Evolutionary conservation across 2,329 filamentous ascomycete species (phyloP).

Genomic region (Sclerotinia subarctica): DNA sequence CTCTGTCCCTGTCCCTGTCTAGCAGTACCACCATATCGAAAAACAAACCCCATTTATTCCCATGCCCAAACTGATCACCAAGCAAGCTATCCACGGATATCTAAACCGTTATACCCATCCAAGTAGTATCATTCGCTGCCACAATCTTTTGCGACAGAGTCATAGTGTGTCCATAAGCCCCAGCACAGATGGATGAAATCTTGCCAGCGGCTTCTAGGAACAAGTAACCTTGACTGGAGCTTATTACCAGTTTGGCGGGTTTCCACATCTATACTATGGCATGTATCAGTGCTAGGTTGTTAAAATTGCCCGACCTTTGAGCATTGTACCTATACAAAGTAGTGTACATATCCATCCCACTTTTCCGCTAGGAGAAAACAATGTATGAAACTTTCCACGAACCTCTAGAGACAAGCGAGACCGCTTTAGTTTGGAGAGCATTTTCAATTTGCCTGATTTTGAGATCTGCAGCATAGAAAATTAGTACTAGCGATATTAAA

Average conservation of each 20-base stretch:
- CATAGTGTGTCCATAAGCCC: not conserved
- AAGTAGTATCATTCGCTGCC: not conserved
- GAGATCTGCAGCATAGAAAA: not conserved
- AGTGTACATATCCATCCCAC: not conserved
- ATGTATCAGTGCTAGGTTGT: not conserved
- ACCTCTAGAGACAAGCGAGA: not conserved
- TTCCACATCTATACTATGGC: not conserved
- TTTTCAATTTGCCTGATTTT: not conserved
- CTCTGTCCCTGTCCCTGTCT: not conserved
- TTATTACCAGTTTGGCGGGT: not conserved
- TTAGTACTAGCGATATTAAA: not conserved
- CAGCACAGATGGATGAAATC: constrained; percentile 5
- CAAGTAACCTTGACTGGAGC: not conserved
- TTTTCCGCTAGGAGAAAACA: not conserved
- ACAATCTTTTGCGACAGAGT: not conserved
- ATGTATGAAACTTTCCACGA: not conserved
- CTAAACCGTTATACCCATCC: not conserved
- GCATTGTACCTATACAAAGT: not conserved
- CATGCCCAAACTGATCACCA: not conserved
- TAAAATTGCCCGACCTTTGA: not conserved
- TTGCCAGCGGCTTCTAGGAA: not conserved
- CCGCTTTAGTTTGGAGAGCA: not conserved
- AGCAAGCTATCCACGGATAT: not conserved
- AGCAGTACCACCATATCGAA: not conserved
- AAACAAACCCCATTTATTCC: not conserved